Conservation (phyloP, 768 basidiomycete species). For the Naematelia aurantialba region DNA sequence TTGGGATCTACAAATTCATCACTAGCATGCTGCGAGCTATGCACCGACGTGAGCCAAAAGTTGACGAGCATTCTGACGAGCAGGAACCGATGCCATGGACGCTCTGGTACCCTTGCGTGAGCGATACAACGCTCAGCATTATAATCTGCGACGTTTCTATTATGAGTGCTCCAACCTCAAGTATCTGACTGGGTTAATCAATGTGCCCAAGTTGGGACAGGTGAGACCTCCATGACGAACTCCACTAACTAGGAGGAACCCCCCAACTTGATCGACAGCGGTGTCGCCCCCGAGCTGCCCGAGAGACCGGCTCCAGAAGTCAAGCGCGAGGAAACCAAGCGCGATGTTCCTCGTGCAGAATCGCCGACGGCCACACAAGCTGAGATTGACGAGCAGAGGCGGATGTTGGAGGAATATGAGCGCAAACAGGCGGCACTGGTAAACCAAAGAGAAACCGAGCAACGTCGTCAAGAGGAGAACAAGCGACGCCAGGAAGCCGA, state of each 20-base stretch:
- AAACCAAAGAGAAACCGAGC: slow-evolving; percentile 75
- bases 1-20: slow-evolving; percentile 98
- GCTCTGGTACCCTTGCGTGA: slow-evolving; percentile 82
- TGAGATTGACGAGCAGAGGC: slow-evolving; percentile 81
- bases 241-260: slow-evolving; percentile 65
- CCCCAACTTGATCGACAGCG: slow-evolving; percentile 83
- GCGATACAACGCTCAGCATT: slow-evolving; percentile 86
- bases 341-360: slow-evolving; percentile 62
- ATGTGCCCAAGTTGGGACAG: slow-evolving; percentile 93
- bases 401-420: slow-evolving; percentile 93
- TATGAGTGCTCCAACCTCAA: slow-evolving; percentile 99
- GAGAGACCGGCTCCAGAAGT: slow-evolving; percentile 57
- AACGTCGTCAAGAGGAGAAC: slow-evolving; percentile 69
- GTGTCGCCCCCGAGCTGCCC: slow-evolving; percentile 77
- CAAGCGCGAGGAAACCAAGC: slow-evolving; percentile 49
- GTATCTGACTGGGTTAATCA: slow-evolving; percentile 93
- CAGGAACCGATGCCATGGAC: slow-evolving; percentile 85
- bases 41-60: slow-evolving; percentile 69
- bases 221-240: slow-evolving; percentile 53
- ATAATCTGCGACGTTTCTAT: slow-evolving; percentile 92
- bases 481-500: slow-evolving; percentile 78
- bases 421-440: slow-evolving; percentile 86
- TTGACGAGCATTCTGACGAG: neutral
- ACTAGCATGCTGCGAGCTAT: slow-evolving; percentile 98
- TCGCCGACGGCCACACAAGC: slow-evolving; percentile 60